These are phyloP conservation scores for Cryptococcus jaspeensis DNA, from an alignment of 1,284 basidiomycete genomes.

Conservation along the genomic window DNA sequence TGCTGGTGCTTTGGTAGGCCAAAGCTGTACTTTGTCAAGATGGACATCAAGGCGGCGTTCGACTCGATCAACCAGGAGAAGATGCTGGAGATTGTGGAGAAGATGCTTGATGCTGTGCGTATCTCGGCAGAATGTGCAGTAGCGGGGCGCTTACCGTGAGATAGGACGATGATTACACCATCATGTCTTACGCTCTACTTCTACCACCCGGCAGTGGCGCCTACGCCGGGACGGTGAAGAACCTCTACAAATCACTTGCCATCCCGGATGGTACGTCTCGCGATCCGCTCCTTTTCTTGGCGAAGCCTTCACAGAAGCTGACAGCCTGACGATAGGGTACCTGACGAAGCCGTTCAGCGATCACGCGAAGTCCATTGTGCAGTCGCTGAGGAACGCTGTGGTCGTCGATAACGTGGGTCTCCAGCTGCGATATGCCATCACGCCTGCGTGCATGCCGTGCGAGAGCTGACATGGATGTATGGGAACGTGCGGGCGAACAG, in stretches of 20 bases:
- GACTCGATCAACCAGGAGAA: conserved; percentile 92
- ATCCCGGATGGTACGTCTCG: conserved; percentile 24
- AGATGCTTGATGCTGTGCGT: conserved; percentile 69
- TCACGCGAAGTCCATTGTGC: conserved; percentile 59
- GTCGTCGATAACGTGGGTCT: conserved; percentile 74
- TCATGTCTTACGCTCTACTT: conserved; percentile 39
- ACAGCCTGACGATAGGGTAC: background rate
- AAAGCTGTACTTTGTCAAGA: conserved; percentile 88
- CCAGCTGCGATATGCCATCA: background rate
- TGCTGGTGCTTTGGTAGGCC: conserved; percentile 58
- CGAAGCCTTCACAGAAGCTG: conserved; percentile 3
- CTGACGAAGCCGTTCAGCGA: conserved; percentile 17
- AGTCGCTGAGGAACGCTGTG: conserved; percentile 70
- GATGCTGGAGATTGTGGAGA: conserved; percentile 71
- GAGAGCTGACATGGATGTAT: background rate
- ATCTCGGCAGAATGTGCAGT: background rate
- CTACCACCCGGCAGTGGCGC: conserved; percentile 41
- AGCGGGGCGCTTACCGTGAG: background rate
- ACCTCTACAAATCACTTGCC: conserved; percentile 39
- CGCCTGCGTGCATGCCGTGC: background rate
- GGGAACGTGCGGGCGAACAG: conserved; percentile 6
- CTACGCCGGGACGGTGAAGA: conserved; percentile 28
- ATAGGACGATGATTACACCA: conserved; percentile 38
- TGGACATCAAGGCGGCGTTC: conserved; percentile 93
- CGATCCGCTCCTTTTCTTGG: conserved; percentile 14